These are phyloP conservation scores for Spergularia bocconei DNA, from an alignment of 148 eudicot genomes.

Conservation along the genomic window DNA sequence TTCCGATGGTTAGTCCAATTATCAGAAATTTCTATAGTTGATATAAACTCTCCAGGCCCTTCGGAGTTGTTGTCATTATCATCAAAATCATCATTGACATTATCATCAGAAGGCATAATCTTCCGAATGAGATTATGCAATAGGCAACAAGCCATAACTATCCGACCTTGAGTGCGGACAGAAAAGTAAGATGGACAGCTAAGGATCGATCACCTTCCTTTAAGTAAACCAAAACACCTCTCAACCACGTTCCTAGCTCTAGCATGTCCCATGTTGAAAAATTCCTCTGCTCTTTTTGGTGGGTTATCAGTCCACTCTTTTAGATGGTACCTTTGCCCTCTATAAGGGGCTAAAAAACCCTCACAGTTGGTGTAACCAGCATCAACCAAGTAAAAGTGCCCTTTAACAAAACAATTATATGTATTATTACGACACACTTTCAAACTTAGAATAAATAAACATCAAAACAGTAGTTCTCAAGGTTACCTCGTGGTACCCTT, in stretches of 20 bases:
- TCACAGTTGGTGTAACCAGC: constrained; percentile 3
- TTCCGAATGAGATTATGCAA: background rate
- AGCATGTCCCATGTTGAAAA: constrained; percentile 6
- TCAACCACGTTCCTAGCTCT: background rate
- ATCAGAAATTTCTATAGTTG: too few species aligned
- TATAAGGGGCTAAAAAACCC: constrained; percentile 1
- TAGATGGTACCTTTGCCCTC: constrained; percentile 7
- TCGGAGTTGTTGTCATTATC: too few species aligned
- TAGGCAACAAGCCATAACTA: background rate
- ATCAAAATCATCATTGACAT: too few species aligned
- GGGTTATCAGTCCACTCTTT: background rate
- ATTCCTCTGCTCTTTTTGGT: background rate
- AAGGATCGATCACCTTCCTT: background rate
- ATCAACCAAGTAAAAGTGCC: background rate
- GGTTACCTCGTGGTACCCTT: background rate
- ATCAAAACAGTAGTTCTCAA: background rate
- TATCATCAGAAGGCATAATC: too few species aligned
- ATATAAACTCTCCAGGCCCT: too few species aligned
- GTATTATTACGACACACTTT: too few species aligned
- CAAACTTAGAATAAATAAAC: too few species aligned
- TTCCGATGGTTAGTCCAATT: too few species aligned
- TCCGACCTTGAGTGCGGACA: background rate
- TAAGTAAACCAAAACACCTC: background rate
- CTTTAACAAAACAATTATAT: background rate
- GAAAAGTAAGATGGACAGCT: background rate